Base-by-base conservation (phyloP, 257 asterid genomes). In the Lithospermum erythrorhizon region DNA sequence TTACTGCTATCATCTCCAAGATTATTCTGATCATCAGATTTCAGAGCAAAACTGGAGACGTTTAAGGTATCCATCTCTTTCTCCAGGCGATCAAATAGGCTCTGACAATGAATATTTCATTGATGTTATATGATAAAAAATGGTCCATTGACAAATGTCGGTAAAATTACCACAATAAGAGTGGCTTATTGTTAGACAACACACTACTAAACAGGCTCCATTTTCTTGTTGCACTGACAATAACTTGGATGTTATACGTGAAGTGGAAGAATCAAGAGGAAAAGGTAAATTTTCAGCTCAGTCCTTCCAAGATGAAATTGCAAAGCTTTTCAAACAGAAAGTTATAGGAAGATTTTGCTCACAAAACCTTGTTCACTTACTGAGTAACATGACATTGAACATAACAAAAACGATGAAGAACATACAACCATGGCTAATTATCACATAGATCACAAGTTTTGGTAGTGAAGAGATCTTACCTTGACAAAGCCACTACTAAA, bases 401-500 rank as follows among this genome's bases (percentile, higher is more conserved):
- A 41, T 14, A 41, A 13, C 49, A 3, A 14, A 41, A 41, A 41
- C 16, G 17, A 41, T 41, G 18, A 41, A 41, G 16, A 41, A 11
- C 49, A 41, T 13, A 41, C 45, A 2, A 27, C 11, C 21, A 52
- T 4, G 21, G 55, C 19, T 52, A 14, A 18, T 47, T 41, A 69
- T 51, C 18, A 49, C 21, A 47, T 24, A 18, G 25, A 29, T 65
- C 32, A 22, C 21, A 32, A 56, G 57, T 25, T 21, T 21, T 27
- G 32, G 48, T 30, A 37, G 68, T 15, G 21, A 32, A 45, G 41
- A 68, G 61, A 58, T 59, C 63, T 52, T 86, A 89, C 99, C 96
- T 86, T 84, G 72, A 93, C 86, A 73, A 93, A 83, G 32, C 81
- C 72, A 65, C 74, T 79, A 72, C 97, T 78, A 61, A 93, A 89